A percentile compares a stretch with the other conserved stretches of the same genome.
Conservation (phyloP, 179 eudicot species). For the Heliamphora ciliata region DNA sequence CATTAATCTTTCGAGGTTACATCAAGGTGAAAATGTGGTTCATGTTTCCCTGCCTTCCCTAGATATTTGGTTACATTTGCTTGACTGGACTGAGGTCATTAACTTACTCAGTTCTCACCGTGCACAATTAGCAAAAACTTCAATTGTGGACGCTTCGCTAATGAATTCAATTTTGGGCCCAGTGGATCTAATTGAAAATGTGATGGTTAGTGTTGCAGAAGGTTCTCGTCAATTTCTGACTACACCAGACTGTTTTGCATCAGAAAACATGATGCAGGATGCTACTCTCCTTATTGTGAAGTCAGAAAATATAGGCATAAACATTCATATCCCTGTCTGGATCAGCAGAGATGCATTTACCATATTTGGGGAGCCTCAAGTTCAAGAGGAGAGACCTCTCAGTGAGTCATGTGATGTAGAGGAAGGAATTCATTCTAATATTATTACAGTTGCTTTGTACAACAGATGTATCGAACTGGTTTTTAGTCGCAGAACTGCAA, state of each 20-base stretch:
- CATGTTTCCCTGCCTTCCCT: constrained; percentile 52
- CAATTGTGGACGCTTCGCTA: constrained; percentile 18
- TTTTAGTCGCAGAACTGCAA: constrained; percentile 30
- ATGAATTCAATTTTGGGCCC: constrained; percentile 20
- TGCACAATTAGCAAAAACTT: constrained; percentile 22
- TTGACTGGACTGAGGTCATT: constrained; percentile 59
- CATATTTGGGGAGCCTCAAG: constrained; percentile 23
- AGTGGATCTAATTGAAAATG: constrained; percentile 21
- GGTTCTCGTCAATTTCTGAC: constrained; percentile 21
- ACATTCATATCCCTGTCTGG: constrained; percentile 55
- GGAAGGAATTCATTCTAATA: constrained; percentile 38
- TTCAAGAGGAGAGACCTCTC: constrained; percentile 21
- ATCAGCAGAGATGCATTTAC: constrained; percentile 34
- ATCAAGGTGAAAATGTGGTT: constrained; percentile 34
- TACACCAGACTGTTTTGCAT: constrained; percentile 21
- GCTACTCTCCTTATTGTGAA: constrained; percentile 29
- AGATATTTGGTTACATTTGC: constrained; percentile 62
- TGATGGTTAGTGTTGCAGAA: constrained; percentile 16
- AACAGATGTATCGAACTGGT: constrained; percentile 47
- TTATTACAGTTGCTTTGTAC: constrained; percentile 38
- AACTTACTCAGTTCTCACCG: constrained; percentile 36
- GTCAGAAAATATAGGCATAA: constrained; percentile 45
- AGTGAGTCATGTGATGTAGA: constrained; percentile 20
- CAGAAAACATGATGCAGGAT: constrained; percentile 24
- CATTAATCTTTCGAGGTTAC: constrained; percentile 32